Evolutionary conservation across 306 rosid species (phyloP).

Genomic region (Argentina anserina): DNA sequence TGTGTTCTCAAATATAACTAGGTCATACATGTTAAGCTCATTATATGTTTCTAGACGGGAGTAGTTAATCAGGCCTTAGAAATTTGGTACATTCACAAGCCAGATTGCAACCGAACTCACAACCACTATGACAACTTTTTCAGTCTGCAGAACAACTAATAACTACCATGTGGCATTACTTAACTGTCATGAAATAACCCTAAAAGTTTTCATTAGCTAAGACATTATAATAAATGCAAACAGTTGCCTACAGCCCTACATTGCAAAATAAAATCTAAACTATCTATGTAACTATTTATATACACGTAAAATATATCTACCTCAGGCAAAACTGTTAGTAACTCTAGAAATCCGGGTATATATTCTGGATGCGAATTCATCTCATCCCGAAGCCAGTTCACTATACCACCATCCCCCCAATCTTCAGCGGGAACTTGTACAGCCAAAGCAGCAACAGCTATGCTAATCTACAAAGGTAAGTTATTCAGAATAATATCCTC

Average conservation of each 20-base stretch:
- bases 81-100: background rate
- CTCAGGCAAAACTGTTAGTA: conserved; percentile 97
- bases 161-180: background rate
- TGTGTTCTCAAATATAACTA: background rate
- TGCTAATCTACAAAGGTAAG: conserved; percentile 73
- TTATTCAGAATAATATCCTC: conserved; percentile 30
- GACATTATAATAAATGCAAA: background rate
- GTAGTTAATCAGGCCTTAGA: background rate
- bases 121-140: background rate
- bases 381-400: conserved; percentile 95
- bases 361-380: conserved; percentile 94
- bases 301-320: conserved; percentile 26
- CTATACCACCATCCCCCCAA: conserved; percentile 99
- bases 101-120: background rate
- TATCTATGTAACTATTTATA: background rate
- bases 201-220: background rate
- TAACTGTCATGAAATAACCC: background rate
- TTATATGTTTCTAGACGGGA: background rate
- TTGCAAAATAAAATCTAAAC: background rate
- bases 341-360: conserved; percentile 96
- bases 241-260: background rate
- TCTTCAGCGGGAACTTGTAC: conserved; percentile 95
- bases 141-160: background rate
- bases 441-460: conserved; percentile 99
- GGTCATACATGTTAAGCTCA: background rate